Evolutionary conservation across 2,329 filamentous ascomycete species (phyloP), one percentile per base, ranked within the genome.

Genomic region (Monosporascus sp.): DNA sequence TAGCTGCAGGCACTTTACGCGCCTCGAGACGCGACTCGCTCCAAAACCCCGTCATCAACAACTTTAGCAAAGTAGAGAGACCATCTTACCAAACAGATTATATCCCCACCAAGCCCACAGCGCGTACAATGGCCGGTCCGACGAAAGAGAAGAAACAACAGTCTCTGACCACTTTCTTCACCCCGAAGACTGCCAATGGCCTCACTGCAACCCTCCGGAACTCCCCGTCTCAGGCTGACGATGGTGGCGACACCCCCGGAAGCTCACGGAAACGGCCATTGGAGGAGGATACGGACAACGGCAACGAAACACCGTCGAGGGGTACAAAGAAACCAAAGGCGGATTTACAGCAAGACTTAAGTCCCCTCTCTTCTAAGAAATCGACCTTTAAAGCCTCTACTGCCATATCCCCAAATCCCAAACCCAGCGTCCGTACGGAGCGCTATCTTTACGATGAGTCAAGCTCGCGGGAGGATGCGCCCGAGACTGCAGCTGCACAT

Each of bases 141-240:
- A 55, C 75, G 1, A 76, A 75, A 27, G 73, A 69, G 51, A 88
- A 87, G 70, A 89, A 87, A 63, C 90, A 97, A 66, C 82, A 87
- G 60, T 89, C 90, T 1, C 86, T 97, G 56, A 94, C 90, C 3
- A 92, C 85, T 66, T 96, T 96, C 72, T 96, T 96, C 68, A 81
- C 84, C 1, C 83, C 83, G 15, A 86, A 80, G 58, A 73, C 81
- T 14, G 67, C 72, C 65, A 80, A 79, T 67, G 75, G 73, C 53
- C 62, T 74, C 24, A 63, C 69, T n/a, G 65, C 72, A 37, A 63
- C 67, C 46, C 66, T 70, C 52, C 60, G 66, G 56, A 70, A 71
- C 52, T 61, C 70, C 62, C 67, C 58, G 61, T 60, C 53, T 20
- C 56, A 65, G 53, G 63, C 60, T 58, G 48, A 67, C 60, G 53